Evolutionary conservation across 179 eudicot genomes (phyloP).

Genomic region (Nepenthes alata): DNA sequence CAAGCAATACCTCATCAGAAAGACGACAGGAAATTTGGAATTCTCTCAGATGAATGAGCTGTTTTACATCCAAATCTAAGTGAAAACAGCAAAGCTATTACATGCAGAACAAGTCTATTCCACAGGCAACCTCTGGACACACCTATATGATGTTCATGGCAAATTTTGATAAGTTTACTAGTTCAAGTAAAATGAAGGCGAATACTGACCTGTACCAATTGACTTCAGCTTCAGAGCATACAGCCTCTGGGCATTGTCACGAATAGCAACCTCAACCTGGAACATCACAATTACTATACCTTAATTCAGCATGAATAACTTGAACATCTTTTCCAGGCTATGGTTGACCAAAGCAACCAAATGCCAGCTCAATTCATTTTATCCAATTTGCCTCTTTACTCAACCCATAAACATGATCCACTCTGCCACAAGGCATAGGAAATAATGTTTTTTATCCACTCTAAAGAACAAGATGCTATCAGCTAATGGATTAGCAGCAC

Average conservation of each 20-base stretch:
- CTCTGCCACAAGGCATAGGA: too few relatives aligned
- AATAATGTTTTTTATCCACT: too few relatives aligned
- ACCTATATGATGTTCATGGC: neutral
- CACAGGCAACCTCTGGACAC: too few relatives aligned
- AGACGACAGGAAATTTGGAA: constrained; percentile 62
- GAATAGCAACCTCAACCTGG: constrained; percentile 94
- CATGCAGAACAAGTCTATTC: neutral
- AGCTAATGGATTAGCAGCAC: constrained; percentile 1
- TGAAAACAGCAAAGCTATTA: constrained; percentile 1
- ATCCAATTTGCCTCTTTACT: neutral
- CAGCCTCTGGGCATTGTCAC: constrained; percentile 88
- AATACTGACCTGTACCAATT: constrained; percentile 48
- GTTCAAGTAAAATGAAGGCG: neutral
- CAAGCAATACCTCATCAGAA: constrained; percentile 64
- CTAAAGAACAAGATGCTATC: constrained; percentile 1
- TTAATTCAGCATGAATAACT: neutral
- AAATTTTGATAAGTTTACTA: neutral
- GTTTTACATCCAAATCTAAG: constrained; percentile 48
- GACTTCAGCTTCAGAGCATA: constrained; percentile 60
- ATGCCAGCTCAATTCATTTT: neutral
- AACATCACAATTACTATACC: constrained; percentile 8
- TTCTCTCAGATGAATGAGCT: constrained; percentile 63
- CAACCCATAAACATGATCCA: neutral
- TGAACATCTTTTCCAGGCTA: neutral
- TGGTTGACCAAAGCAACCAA: neutral